A percentile compares a stretch with the other conserved stretches of the same genome.
phyloP scores from a whole-genome alignment of 345 rosid species.

The Sapria himalayana region DNA sequence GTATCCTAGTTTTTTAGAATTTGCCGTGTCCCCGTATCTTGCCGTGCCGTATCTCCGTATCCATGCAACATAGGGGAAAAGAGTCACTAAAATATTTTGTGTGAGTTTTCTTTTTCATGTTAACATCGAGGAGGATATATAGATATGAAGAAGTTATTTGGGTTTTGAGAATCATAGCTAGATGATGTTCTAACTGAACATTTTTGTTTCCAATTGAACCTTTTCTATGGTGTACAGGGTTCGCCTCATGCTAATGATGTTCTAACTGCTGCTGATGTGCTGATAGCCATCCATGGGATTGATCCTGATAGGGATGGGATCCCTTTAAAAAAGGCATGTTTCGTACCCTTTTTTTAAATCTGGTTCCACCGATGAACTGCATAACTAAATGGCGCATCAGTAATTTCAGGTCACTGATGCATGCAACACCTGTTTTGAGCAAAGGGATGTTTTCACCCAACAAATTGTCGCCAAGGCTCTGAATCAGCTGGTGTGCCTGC shows the following conservation, averaged over 20 bases:
- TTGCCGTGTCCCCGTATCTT: too few relatives aligned
- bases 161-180: too few relatives aligned
- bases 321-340: conserved; percentile 69
- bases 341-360: conserved; percentile 2
- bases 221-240: conserved; percentile 24
- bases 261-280: conserved; percentile 64
- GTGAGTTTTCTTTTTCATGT: too few relatives aligned
- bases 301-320: conserved; percentile 78
- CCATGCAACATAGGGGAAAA: too few relatives aligned
- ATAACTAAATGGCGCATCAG: conserved; percentile 7
- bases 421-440: conserved; percentile 86
- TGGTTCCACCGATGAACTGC: conserved; percentile 1
- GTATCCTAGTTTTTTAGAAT: too few relatives aligned
- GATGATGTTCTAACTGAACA: not conserved
- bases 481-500: conserved; percentile 91
- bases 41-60: too few relatives aligned
- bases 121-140: too few relatives aligned
- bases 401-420: conserved; percentile 73
- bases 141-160: too few relatives aligned
- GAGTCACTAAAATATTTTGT: too few relatives aligned
- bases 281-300: conserved; percentile 82
- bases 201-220: not conserved
- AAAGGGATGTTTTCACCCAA: conserved; percentile 66
- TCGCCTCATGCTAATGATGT: conserved; percentile 42
- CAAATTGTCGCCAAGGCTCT: conserved; percentile 86